Base-by-base conservation (phyloP, 768 basidiomycete species). In the Russula sp. region DNA sequence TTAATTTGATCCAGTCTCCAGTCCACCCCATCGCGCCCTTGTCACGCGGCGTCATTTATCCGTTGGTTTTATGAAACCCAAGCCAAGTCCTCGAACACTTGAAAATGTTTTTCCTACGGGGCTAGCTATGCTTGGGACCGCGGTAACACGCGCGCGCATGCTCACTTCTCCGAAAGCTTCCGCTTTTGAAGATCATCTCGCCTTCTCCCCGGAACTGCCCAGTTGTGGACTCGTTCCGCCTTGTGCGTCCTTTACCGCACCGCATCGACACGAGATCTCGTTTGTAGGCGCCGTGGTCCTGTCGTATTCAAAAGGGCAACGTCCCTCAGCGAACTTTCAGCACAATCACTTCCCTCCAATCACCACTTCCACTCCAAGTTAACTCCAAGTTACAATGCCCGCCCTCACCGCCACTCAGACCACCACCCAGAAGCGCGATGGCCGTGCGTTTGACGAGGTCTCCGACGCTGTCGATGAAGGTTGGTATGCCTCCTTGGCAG, bases 381-480 rank as follows among this genome's bases (percentile, higher is more conserved):
- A 14, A 40, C 45, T 34, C 47, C n/a, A 44, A 39, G 9, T 40
- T 45, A 37, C 63, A 11, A 64, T 64, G 63, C 63, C 63, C 16
- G 63, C 63, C 42, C 63, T 55, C 42, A 64, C 63, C 20, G 45
- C 44, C 20, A 35, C 57, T 16, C 62, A 57, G 40, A 13, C 11
- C 8, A 9, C 6, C 47, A 39, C 22, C 39, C 55, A 57, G 37
- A 54, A 52, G 52, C 70, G 64, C 55, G 68, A 74, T 14, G 78
- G 70, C 5, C 64, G 57, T 44, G 72, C 68, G 34, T 73, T 83
- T 56, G 82, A 83, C 55, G 57, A 66, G 40, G 68, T 77, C 57
- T 82, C 79, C 42, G 81, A 82, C 63, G 80, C 80, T 44, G 68
- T 82, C 27, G 81, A 82, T 66, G 70, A 78, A 65, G 80, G 80